Evolutionary conservation across 1,284 basidiomycete species (phyloP), one percentile per base, ranked within the genome.

Genomic region (Chalciporus piperatoides): DNA sequence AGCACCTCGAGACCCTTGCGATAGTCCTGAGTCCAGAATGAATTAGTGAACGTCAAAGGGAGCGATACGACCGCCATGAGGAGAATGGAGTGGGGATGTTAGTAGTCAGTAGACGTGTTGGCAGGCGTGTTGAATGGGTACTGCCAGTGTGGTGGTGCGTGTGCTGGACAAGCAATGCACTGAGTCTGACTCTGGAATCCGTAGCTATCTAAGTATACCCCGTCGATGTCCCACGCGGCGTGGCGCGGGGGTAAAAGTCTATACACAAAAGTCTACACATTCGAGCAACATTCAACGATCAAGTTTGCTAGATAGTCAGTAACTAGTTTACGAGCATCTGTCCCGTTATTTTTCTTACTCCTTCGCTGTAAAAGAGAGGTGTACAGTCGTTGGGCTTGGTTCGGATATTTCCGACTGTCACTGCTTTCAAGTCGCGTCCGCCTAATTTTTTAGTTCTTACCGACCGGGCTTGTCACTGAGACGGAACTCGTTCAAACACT

Each of bases 11-110:
- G 77, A 28, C 92, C 92, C 51, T 74, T 80, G 35, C 90, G 77
- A 64, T 92, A 92, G 71, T 93, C 90, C 65, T 90, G 84, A 8
- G 91, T 81, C 92, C 92, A 95, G 74, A 95, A 95, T 32, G 90
- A 92, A 69, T 94, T 94, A 55, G 79, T 81, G 68, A 95, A 95
- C 17, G 80, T 81, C 56, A 90, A 76, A 25, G 92, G 92, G 60
- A 94, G 80, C 33, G 90, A 89, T 55, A 94, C 72, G 56, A 90
- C 86, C 56, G 90, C 86, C 90, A 92, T 92, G 57, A 54, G 68
- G 27, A 36, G 46, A 46, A 32, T 24, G 37, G 30, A n/a, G 42
- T 59, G 45, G 32, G 19, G 53, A 61, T 32, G 30, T 6, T 32
- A 32, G 30, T 35, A 10, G 33, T 35, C 28, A 30, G 4, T 30